Base-by-base conservation (phyloP, 768 basidiomycete species). In the Pisolithus tinctorius region DNA sequence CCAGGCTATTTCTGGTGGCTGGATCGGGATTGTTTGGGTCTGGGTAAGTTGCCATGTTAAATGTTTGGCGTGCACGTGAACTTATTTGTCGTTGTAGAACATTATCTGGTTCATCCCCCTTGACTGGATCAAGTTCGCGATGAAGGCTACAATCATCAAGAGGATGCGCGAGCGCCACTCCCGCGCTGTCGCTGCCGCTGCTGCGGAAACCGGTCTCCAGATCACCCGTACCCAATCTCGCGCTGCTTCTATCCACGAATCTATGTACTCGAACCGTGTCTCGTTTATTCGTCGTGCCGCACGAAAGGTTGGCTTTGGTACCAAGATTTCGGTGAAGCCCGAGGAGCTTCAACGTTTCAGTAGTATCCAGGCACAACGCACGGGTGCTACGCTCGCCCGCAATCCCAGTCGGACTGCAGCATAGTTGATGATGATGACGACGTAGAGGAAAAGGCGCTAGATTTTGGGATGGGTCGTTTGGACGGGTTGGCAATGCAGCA, bases 21-120 rank as follows among this genome's bases (percentile, higher is more conserved):
- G 94, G 94, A 90, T 97, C 58, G 95, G 94, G 72, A 93, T 98
- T 58, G 79, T 95, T 53, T 97, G 94, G 94, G 79, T 94, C 58
- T 93, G 91, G 90, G 90, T 91, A 74, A 39, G 86, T 79, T 5
- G 0, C 45, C 39, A 6, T 8, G n/a, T 50, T 10, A 46, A 8
- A 40, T 16, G 29, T 23, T 45, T 29, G 13, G 36, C 7, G 9
- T 38, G 27, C 16, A 10, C 41, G 43, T 23, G 56, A 69, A 9
- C 65, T 53, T 8, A 11, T 14, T 14, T 25, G 1, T 3, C 34
- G 13, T 47, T 65, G 26, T 62, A 93, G 93, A 88, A 97, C 74
- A 88, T 96, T 57, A 60, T 94, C 50, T 95, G 95, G 94, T 98
- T 94, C 81, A 67, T 89, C 58, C 95, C 95, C 47, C 83, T 98